Base-by-base conservation (phyloP, 306 rosid species). In the Hylodesmum podocarpum region DNA sequence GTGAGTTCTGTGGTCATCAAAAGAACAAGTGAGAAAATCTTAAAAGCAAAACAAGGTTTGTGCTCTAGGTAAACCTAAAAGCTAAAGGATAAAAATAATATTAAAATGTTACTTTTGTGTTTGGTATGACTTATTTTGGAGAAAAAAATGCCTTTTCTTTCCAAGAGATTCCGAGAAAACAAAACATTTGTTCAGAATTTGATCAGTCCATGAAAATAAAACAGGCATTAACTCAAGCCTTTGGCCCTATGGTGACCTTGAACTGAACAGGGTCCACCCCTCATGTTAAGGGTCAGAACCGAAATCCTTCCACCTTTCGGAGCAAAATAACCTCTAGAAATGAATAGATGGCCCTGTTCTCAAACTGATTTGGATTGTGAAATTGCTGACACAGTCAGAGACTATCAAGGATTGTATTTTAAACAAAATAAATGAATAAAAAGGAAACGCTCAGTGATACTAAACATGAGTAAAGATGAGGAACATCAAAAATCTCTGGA, bases 1-100 rank as follows among this genome's bases (percentile, higher is more conserved):
- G 98, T 14, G 92, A 88, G 84, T 95, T 88, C 96, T 95, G 80
- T 80, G 66, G 11, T 39, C 78, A 82, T 47, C 47, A 47, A 66
- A 76, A 53, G 29, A 66, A 28, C 7, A 24, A 55, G 74, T 21
- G 6, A 65, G 33, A 29, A 68, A 78, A 40, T 2, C 21, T 29
- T 64, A 28, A 50, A 13, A 72, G 66, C 22, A 71, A 18, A 44
- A 43, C 19, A 46, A 44, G 37, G 46, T 22, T 77, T 33, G n/a
- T 73, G 74, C 47, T 8, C 31, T 34, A 19, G 6, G 21, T 14
- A 71, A 43, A 54, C 44, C 46, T 76, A 73, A 53, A 61, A 31
- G 18, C 29, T 27, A 62, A 12, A 71, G 61, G 43, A 72, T 58
- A 40, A 21, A 19, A 36, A 36, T 8, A 14, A 2, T 1, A 0